A percentile compares a stretch with the other conserved stretches of the same genome.
Evolutionary conservation across 495 filamentous ascomycete genomes (phyloP).

Genomic region (Sabuloglossum arenarium): DNA sequence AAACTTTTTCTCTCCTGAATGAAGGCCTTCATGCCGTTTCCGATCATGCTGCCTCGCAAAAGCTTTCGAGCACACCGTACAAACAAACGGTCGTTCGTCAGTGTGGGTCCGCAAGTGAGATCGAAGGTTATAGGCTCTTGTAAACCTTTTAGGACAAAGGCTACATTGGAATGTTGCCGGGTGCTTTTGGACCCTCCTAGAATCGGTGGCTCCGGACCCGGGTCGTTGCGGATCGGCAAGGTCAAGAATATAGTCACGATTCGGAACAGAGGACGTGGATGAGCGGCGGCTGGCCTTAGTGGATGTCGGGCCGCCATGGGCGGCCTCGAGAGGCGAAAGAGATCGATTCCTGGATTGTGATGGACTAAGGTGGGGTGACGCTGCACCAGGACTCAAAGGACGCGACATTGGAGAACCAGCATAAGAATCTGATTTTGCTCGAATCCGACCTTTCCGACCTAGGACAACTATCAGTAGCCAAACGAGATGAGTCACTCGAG

Average conservation of each 20-base stretch:
- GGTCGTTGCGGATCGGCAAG: conserved; percentile 76
- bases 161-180: conserved; percentile 80
- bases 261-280: conserved; percentile 69
- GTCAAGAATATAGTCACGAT: conserved; percentile 81
- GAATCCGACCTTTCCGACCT: conserved; percentile 38
- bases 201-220: conserved; percentile 35
- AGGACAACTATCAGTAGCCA: conserved; percentile 1
- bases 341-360: conserved; percentile 20
- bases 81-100: conserved; percentile 85
- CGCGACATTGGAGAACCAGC: conserved; percentile 17
- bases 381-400: conserved; percentile 25
- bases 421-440: conserved; percentile 55
- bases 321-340: conserved; percentile 12
- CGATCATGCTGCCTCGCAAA: conserved; percentile 89
- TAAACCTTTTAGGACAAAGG: conserved; percentile 73
- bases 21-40: conserved; percentile 77
- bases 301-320: conserved; percentile 36
- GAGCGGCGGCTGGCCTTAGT: conserved; percentile 41
- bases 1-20: conserved; percentile 91
- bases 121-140: conserved; percentile 72
- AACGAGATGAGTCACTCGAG: background rate
- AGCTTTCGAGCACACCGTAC: conserved; percentile 87
- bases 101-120: conserved; percentile 88
- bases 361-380: conserved; percentile 14
- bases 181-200: conserved; percentile 80